Evolutionary conservation across 495 filamentous ascomycete genomes (phyloP).

Genomic region (Lasiosphaeria hispida): DNA sequence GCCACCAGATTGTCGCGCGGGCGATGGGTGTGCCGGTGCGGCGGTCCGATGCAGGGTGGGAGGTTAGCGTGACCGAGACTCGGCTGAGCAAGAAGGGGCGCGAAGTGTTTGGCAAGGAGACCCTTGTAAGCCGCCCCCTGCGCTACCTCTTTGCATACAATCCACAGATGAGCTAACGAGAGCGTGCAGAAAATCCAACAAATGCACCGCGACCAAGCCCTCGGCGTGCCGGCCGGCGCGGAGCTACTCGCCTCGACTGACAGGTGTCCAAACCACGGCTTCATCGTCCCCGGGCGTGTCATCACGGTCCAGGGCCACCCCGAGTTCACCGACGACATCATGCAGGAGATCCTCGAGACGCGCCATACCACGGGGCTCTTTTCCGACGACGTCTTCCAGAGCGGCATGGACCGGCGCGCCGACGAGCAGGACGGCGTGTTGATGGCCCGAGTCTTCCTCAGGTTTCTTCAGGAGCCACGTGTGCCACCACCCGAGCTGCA

Average conservation of each 20-base stretch:
- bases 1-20: constrained; percentile 83
- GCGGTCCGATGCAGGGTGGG: constrained; percentile 73
- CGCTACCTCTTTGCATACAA: neutral
- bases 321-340: constrained; percentile 77
- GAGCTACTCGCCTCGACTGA: constrained; percentile 64
- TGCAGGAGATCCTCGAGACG: constrained; percentile 61
- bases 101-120: constrained; percentile 65
- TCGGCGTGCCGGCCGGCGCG: constrained; percentile 58
- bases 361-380: constrained; percentile 66
- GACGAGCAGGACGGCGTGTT: constrained; percentile 72
- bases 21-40: constrained; percentile 68
- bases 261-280: constrained; percentile 73
- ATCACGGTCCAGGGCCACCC: constrained; percentile 91
- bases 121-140: constrained; percentile 53
- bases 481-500: neutral
- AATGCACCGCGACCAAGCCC: constrained; percentile 87
- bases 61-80: constrained; percentile 70
- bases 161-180: neutral
- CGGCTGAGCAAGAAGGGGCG: constrained; percentile 68
- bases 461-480: constrained; percentile 60
- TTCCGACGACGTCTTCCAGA: constrained; percentile 57
- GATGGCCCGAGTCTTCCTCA: constrained; percentile 67
- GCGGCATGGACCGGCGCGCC: constrained; percentile 62
- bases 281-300: constrained; percentile 63
- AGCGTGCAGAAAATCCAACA: constrained; percentile 68